A percentile compares a stretch with the other conserved stretches of the same genome.
Evolutionary conservation across 2,329 filamentous ascomycete genomes (phyloP).

Genomic region (Lasiodiplodia theobromae): DNA sequence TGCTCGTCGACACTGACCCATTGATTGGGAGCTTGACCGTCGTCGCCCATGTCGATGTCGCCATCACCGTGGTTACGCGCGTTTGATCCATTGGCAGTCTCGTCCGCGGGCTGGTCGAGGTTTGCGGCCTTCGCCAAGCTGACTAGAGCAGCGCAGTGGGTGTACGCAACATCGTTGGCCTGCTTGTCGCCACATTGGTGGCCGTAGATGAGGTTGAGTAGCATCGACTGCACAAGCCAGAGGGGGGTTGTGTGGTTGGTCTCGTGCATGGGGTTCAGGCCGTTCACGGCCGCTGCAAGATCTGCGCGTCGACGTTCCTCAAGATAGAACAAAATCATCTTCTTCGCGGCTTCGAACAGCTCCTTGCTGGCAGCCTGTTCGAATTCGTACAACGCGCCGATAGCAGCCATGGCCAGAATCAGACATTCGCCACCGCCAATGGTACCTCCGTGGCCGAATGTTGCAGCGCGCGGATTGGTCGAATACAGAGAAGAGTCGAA

Average conservation of each 20-base stretch:
- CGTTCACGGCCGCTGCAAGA: conserved; percentile 67
- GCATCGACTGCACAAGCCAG: conserved; percentile 96
- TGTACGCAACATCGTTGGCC: conserved; percentile 89
- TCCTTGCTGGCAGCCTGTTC: conserved; percentile 81
- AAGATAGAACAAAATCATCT: conserved; percentile 91
- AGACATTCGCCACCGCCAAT: conserved; percentile 85
- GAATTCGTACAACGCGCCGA: conserved; percentile 85
- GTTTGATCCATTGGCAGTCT: conserved; percentile 29
- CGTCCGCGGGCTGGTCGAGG: conserved; percentile 58
- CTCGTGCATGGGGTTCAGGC: conserved; percentile 60
- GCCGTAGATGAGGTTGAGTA: conserved; percentile 93
- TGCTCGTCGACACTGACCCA: conserved; percentile 59
- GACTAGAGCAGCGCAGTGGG: conserved; percentile 88
- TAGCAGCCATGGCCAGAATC: conserved; percentile 86
- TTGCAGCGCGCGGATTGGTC: conserved; percentile 66
- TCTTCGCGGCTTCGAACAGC: conserved; percentile 91
- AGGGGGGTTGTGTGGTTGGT: conserved; percentile 79
- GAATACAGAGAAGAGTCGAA: conserved; percentile 80
- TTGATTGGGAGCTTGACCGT: conserved; percentile 35
- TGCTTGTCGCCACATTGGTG: conserved; percentile 93
- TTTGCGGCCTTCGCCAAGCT: conserved; percentile 91
- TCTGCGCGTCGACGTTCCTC: conserved; percentile 90
- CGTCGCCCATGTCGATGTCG: conserved; percentile 66
- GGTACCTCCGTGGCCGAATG: conserved; percentile 61
- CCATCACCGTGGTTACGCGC: conserved; percentile 37